These are phyloP conservation scores for Phytophthora citricola DNA, from an alignment of 352 stramenopile species.

Conservation along the genomic window DNA sequence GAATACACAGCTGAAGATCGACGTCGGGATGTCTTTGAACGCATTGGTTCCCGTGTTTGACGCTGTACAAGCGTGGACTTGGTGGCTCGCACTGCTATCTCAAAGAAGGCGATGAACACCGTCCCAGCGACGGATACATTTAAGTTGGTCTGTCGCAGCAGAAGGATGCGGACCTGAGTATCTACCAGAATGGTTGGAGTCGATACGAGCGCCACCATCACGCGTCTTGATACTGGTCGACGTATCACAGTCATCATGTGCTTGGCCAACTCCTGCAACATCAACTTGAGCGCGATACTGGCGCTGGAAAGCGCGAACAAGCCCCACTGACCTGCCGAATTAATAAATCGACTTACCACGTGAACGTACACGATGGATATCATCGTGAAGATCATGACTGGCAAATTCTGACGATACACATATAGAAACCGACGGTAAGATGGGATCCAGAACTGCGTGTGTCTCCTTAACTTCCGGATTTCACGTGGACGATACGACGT, in stretches of 20 bases:
- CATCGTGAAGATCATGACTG: conserved; percentile 2
- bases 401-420: conserved; percentile 19
- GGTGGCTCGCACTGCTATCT: conserved; percentile 30
- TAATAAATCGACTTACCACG: conserved; percentile 11
- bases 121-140: conserved; percentile 20
- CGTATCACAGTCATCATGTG: conserved; percentile 13
- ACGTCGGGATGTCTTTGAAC: background rate
- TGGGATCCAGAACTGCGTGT: conserved; percentile 3
- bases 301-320: conserved; percentile 9
- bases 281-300: conserved; percentile 28
- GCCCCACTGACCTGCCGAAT: conserved; percentile 4
- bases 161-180: conserved; percentile 31
- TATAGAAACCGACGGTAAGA: conserved; percentile 6
- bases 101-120: conserved; percentile 33
- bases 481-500: background rate
- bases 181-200: conserved; percentile 37
- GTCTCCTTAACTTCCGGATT: background rate
- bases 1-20: background rate
- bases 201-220: conserved; percentile 26
- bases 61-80: conserved; percentile 29
- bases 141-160: conserved; percentile 23
- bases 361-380: conserved; percentile 30
- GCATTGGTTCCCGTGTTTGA: background rate
- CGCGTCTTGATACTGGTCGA: conserved; percentile 10
- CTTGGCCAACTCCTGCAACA: conserved; percentile 28